These are phyloP conservation scores for Solanum dulcamara DNA, from an alignment of 257 asterid species.

Conservation along the genomic window DNA sequence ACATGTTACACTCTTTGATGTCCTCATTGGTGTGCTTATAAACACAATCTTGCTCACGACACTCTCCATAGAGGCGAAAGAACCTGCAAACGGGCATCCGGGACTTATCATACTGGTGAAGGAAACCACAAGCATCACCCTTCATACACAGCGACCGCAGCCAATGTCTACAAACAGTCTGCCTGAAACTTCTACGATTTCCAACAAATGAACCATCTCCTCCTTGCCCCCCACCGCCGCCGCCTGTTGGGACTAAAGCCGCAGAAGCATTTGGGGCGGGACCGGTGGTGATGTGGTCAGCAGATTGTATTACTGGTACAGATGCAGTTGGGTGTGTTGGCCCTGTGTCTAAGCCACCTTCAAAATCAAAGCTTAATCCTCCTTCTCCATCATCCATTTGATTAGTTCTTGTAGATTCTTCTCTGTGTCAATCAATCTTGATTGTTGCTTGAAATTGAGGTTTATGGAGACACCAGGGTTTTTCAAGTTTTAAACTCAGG, in stretches of 20 bases:
- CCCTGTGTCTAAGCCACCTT: conserved; percentile 70
- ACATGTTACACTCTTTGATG: conserved; percentile 94
- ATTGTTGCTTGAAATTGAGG: neutral
- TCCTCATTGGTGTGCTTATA: conserved; percentile 94
- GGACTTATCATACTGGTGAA: conserved; percentile 87
- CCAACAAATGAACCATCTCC: conserved; percentile 11
- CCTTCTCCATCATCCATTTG: conserved; percentile 89
- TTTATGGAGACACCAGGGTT: neutral
- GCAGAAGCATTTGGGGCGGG: conserved; percentile 9
- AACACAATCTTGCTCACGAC: conserved; percentile 95
- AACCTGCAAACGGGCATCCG: conserved; percentile 92
- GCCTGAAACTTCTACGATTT: conserved; percentile 66
- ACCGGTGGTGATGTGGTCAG: conserved; percentile 16
- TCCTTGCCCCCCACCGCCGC: neutral
- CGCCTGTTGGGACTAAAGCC: conserved; percentile 15
- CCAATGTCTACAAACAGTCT: conserved; percentile 95
- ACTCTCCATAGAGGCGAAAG: conserved; percentile 76
- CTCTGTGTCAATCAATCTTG: neutral
- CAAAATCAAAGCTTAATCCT: conserved; percentile 85
- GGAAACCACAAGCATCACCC: conserved; percentile 90
- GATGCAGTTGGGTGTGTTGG: conserved; percentile 81
- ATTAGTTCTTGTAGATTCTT: neutral
- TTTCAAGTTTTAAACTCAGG: neutral
- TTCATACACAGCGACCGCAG: conserved; percentile 84
- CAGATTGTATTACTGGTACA: conserved; percentile 47